Base-by-base conservation (phyloP, 169 alveolate genomes). In the Theileria parva region DNA sequence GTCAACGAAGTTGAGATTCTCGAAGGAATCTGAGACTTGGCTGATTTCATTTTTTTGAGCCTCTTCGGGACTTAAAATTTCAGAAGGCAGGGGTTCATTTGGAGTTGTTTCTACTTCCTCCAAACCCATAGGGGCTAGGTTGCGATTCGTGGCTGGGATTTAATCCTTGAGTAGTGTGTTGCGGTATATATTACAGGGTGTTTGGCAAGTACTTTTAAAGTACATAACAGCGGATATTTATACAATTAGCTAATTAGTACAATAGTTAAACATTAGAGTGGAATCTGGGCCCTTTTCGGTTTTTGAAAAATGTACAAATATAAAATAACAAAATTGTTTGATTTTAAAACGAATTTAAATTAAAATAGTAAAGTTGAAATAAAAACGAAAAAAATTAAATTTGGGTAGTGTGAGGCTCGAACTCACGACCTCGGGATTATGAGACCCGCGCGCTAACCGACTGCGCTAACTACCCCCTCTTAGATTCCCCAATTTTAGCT, bases 401-500 rank as follows among this genome's bases (percentile, higher is more conserved):
- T 30, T 91, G 95, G 93, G 92, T 87, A 81, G 87, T 91, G 97
- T 86, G 97, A 92, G 97, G 95, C 88, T 94, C 95, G 97, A 94
- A 92, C 97, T 92, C 97, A 87, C 97, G 97, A 91, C 97, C 96
- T 92, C 95, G 94, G 95, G 97, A 89, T 92, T 91, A 94, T 92
- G 95, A 94, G 96, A 92, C 97, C 95, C 94, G 95, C 95, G 96
- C 97, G 94, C 97, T 94, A 91, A 92, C 97, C 97, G 88, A 88
- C 97, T 94, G 97, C 94, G 97, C 97, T 93, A 94, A 91, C 93
- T 69, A 89, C 94, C 94, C 94, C 34, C 71, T 70, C 44, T 11
- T 28, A 39, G 34, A 44, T 19, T 15, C n/a, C 74, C n/a, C 2
- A 37, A 37, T 65, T 15, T 57, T 57, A 8, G 32, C 66, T 57